Evolutionary conservation across 176 grass and related monocot species (phyloP).

Genomic region (Stipa capillata): DNA sequence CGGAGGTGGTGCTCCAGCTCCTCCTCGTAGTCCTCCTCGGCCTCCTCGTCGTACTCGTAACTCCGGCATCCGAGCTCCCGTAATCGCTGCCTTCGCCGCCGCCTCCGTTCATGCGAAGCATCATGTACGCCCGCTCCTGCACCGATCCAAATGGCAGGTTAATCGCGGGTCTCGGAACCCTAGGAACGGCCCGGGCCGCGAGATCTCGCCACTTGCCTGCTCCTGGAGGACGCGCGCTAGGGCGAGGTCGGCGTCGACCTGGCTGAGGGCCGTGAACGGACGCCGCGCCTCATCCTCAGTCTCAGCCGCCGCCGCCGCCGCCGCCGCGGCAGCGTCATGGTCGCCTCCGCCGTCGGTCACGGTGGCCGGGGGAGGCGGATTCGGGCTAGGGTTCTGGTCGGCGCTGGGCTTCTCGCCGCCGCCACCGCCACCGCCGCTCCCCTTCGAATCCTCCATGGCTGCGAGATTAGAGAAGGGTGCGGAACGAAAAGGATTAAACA

Average conservation of each 20-base stretch:
- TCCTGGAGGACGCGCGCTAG: constrained; percentile 93
- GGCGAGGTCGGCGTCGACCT: constrained; percentile 96
- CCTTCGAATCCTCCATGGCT: constrained; percentile 67
- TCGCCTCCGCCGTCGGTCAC: constrained; percentile 20
- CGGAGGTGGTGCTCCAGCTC: constrained; percentile 43
- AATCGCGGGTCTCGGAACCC: constrained; percentile 11
- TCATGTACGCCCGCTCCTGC: constrained; percentile 98
- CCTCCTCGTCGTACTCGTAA: constrained; percentile 80
- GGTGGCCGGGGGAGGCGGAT: not conserved
- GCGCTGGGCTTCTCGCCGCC: constrained; percentile 44
- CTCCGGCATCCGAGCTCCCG: constrained; percentile 79
- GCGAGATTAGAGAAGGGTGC: constrained; percentile 5
- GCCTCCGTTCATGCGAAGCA: constrained; percentile 66
- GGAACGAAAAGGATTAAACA: constrained; percentile 2
- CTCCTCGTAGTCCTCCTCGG: constrained; percentile 43
- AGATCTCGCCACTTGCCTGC: constrained; percentile 50
- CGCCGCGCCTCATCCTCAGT: constrained; percentile 18
- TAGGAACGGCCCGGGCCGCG: not conserved
- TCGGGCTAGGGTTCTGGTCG: constrained; percentile 37
- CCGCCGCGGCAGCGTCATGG: constrained; percentile 21
- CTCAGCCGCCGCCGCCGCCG: constrained; percentile 6
- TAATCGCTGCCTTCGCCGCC: constrained; percentile 68
- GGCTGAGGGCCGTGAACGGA: constrained; percentile 84
- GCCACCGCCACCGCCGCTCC: constrained; percentile 44
- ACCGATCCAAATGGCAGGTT: constrained; percentile 27